Evolutionary conservation across 805 yeast species (phyloP), one percentile per base, ranked within the genome.

Genomic region (Metschnikowia colocasiae): DNA sequence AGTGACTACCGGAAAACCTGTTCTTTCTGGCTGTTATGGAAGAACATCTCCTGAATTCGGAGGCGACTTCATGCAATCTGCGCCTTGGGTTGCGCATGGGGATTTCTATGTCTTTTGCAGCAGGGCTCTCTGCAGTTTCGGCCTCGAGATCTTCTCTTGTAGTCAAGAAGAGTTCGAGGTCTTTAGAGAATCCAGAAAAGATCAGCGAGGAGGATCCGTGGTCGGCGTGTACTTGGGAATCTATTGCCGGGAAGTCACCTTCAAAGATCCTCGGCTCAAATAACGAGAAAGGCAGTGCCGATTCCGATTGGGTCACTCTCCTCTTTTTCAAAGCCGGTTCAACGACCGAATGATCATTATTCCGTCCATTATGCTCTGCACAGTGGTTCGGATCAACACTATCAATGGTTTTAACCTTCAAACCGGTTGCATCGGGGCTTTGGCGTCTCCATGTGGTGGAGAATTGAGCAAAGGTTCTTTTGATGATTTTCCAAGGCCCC

Each of bases 401-500:
- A 6, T 29, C 26, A 6, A 20, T 9, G 13, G 26, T 15, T 29
- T 39, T 30, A 13, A 20, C 26, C 9, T 27, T 18, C 25, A 9
- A 3, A 6, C 19, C 13, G 26, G 18, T 20, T 20, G 23, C 10
- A 15, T 18, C 34, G 7, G 33, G 33, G 25, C 25, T 15, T 4
- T n/a, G 34, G 30, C 42, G 42, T 29, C 29, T 39, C 42, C 42
- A 27, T 7, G 43, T 15, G 37, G 7, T 15, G 22, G 43, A 49
- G 33, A 46, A 41, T n/a, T 43, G 48, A 25, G 52, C 39, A 25
- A 49, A 37, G 15, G 53, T 49, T 26, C 51, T 30, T 27, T 51
- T 51, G 49, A 51, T 36, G 15, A 36, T 40, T 22, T 40, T 49
- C 55, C 55, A 51, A 18, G 45, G 38, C 18, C 31, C 43, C 27